These are phyloP conservation scores for Castanea crenata DNA, from an alignment of 306 rosid genomes.

Conservation along the genomic window DNA sequence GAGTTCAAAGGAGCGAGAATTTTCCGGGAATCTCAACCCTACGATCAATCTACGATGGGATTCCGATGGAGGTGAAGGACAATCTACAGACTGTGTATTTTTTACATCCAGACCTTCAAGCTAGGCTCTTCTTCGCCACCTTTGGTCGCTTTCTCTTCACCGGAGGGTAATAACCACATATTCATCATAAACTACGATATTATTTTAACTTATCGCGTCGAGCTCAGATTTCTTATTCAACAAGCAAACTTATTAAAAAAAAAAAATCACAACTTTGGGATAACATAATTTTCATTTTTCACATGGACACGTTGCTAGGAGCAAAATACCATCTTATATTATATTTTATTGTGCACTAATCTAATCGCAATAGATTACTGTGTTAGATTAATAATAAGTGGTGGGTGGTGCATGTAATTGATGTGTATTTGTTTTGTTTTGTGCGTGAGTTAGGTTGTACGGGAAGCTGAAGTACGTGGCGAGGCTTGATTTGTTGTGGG, in stretches of 20 bases:
- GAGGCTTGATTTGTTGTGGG: conserved; percentile 81
- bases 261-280: no score
- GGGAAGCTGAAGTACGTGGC: conserved; percentile 77
- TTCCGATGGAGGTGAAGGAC: conserved; percentile 62
- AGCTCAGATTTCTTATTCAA: no score
- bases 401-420: background rate
- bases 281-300: no score
- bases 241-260: no score
- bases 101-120: conserved; percentile 76
- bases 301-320: no score
- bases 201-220: no score
- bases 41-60: conserved; percentile 76
- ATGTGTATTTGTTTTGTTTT: background rate
- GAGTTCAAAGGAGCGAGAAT: conserved; percentile 74
- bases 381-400: no score
- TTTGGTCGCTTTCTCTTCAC: conserved; percentile 82
- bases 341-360: no score
- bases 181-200: no score
- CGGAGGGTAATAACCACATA: conserved; percentile 48
- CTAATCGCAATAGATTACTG: no score
- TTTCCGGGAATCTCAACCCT: conserved; percentile 81
- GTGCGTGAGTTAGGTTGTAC: conserved; percentile 60
- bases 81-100: conserved; percentile 81
- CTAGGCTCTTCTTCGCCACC: conserved; percentile 88
- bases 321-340: no score